phyloP scores from a whole-genome alignment of 2,329 filamentous ascomycete genomes.

The Neonectria coccinea region DNA sequence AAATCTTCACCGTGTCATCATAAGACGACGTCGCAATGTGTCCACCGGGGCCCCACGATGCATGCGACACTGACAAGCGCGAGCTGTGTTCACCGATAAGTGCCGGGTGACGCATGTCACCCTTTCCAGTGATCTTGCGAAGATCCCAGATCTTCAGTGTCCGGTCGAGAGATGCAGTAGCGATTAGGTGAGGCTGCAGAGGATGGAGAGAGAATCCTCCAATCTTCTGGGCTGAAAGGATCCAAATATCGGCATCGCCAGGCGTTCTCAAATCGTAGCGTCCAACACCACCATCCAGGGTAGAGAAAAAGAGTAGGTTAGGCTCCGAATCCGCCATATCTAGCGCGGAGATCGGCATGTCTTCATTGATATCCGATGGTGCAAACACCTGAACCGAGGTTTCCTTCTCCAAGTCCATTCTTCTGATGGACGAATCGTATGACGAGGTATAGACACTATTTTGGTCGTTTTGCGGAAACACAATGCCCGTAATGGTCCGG shows the following conservation, averaged over 20 bases:
- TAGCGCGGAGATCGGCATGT: constrained; percentile 85
- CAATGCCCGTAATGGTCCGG: constrained; percentile 86
- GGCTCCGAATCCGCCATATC: constrained; percentile 80
- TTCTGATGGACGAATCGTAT: constrained; percentile 92
- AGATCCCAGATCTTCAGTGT: constrained; percentile 94
- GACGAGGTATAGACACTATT: constrained; percentile 86
- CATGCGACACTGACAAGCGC: constrained; percentile 88
- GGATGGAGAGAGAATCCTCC: constrained; percentile 92
- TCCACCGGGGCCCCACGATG: constrained; percentile 86
- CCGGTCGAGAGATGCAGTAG: constrained; percentile 90
- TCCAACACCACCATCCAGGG: constrained; percentile 82
- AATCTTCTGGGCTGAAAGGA: constrained; percentile 91
- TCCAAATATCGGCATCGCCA: constrained; percentile 73
- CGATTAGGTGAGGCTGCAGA: constrained; percentile 81
- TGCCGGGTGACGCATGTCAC: constrained; percentile 69
- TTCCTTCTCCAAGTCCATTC: constrained; percentile 84
- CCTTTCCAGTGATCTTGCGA: constrained; percentile 77
- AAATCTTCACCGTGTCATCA: constrained; percentile 94
- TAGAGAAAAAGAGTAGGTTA: constrained; percentile 86
- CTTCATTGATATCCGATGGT: constrained; percentile 74
- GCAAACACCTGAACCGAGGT: constrained; percentile 85
- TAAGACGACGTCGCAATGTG: constrained; percentile 93
- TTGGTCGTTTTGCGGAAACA: constrained; percentile 78
- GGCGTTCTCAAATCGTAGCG: constrained; percentile 80
- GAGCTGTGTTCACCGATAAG: constrained; percentile 86